Evolutionary conservation across 192 early-diverging fungal species (phyloP), one percentile per base, ranked within the genome.

Genomic region (Backusella mclennaniae): DNA sequence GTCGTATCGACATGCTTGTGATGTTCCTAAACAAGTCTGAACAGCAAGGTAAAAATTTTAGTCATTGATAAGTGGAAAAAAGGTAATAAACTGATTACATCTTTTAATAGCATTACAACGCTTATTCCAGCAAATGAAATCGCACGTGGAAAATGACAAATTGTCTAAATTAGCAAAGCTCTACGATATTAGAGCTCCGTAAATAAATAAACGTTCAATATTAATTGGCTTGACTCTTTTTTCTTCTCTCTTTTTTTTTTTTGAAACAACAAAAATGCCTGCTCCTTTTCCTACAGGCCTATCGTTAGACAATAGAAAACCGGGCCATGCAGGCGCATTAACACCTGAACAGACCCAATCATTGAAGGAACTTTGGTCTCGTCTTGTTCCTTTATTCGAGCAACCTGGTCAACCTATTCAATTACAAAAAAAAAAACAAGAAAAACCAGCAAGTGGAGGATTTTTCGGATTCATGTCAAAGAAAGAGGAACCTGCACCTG

Each of bases 291-390:
- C 68, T 38, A 69, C 23, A 5, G 29, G 6, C 1, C 11, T 71
- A 19, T 46, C 70, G 17, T 19, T 71, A 42, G n/a, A 71, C 2
- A 14, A 49, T 71, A 36, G 70, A 26, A 44, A 29, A 33, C 41
- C 72, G 66, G 73, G 36, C 6, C 56, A 74, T 26, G 52, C 36
- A 17, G 84, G 82, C 68, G 82, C 84, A 76, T 74, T 87, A 71
- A 87, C 84, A 42, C 59, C 77, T 36, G 77, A 83, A 56, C 84
- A 87, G 73, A 81, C 78, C 41, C 79, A 75, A 67, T 79, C 77
- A 36, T 77, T 87, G 63, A 84, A 87, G 66, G 63, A 80, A 35
- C 74, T 87, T 75, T 87, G 85, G 85, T 53, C 66, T 19, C 77
- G 77, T 26, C 75, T 87, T 19, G 76, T 82, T 53, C 77, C 83